A percentile compares a stretch with the other conserved stretches of the same genome.
phyloP scores from a whole-genome alignment of 192 early-diverging fungal species.

The Coemansia sp. region DNA sequence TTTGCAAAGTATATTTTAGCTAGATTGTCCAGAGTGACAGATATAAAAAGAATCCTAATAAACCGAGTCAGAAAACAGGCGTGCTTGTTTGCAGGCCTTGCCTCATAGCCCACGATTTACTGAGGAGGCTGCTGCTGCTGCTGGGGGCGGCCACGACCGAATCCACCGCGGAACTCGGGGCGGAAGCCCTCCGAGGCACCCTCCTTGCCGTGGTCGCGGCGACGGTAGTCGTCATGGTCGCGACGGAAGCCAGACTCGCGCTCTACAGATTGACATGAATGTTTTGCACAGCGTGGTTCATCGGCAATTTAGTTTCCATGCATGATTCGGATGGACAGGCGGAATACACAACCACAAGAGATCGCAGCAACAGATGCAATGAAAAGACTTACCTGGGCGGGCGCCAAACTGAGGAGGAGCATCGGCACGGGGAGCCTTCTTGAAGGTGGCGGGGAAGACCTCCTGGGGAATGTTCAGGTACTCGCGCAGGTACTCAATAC shows the following conservation, averaged over 20 bases:
- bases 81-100: not conserved
- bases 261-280: conserved; percentile 53
- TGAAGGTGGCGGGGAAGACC: conserved; percentile 96
- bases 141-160: conserved; percentile 72
- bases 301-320: no score
- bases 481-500: conserved; percentile 96
- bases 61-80: not conserved
- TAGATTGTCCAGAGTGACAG: not conserved
- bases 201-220: conserved; percentile 85
- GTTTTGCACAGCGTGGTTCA: no score
- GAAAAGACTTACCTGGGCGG: conserved; percentile 60
- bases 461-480: conserved; percentile 96
- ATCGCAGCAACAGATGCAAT: not conserved
- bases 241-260: conserved; percentile 71
- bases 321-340: no score
- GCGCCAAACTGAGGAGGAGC: conserved; percentile 59
- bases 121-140: conserved; percentile 15
- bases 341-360: no score
- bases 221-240: conserved; percentile 84
- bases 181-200: conserved; percentile 89
- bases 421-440: conserved; percentile 84
- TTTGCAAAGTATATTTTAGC: not conserved
- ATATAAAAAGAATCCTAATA: not conserved
- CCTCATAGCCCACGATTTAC: not conserved
- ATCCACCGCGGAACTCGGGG: conserved; percentile 96